Base-by-base conservation (phyloP, 768 basidiomycete genomes). In the Stropharia rugosoannulata region DNA sequence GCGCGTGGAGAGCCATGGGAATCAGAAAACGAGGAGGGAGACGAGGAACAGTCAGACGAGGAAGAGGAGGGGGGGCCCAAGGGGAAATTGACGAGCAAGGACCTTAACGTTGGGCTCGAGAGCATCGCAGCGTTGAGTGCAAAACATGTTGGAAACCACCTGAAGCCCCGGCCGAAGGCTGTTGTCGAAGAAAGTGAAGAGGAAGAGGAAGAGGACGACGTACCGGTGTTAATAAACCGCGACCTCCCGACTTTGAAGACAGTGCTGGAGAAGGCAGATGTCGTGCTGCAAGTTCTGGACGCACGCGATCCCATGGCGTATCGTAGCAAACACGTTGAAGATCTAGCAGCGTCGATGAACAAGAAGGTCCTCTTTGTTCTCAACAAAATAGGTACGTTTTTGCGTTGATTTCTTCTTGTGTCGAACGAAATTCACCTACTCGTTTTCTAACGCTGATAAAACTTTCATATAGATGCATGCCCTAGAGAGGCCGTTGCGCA, bases 351-450 rank as follows among this genome's bases (percentile, higher is more conserved):
- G 36, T 73, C 66, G 16, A 70, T 70, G 58, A 56, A 80, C 69
- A 57, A 76, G 70, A 68, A 70, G 51, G 15, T 88, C 11, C 62
- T 87, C 16, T 70, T 94, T n/a, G 75, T 95, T 15, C 69, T 97
- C 51, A 95, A 89, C 70, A 97, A 97, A 76, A 87, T 88, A 60
- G 94, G 94, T 92, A 62, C 55, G 87, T 77, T n/a, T 18, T 46
- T 41, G 35, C 2, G 9, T 32, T 32, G 7, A 32, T 32, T 32
- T 32, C 6, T 32, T 32, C 22, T 32, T 4, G 9, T 32, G 29
- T 32, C 6, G 29, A 32, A 32, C 29, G 27, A 32, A 32, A 32
- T 32, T 44, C 4, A 36, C 40, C 37, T 48, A 52, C 18, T 36
- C 32, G 22, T 22, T 22, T 1, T 22, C 22, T 22, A 22, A 22